Percentiles rank a stretch among this genome's conserved stretches.
phyloP scores from a whole-genome alignment of 169 alveolate species.

The Plasmodium gaboni region DNA sequence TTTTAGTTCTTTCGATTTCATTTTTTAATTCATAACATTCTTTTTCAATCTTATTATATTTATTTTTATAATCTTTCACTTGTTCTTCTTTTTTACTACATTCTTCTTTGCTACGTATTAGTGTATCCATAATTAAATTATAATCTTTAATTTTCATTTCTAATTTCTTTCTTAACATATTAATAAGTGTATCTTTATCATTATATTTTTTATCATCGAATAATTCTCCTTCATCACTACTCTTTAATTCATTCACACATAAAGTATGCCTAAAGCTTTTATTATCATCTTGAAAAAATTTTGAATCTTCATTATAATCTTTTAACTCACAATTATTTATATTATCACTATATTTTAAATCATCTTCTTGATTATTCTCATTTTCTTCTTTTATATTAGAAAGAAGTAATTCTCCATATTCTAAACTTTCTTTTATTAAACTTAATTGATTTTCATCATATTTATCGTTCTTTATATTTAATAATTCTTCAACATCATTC shows the following conservation, averaged over 20 bases:
- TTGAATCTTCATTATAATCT: background rate
- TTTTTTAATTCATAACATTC: conserved; percentile 30
- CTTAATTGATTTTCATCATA: no score
- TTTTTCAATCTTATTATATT: conserved; percentile 24
- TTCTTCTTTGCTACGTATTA: conserved; percentile 63
- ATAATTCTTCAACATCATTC: no score
- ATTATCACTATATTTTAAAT: background rate
- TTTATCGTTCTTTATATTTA: no score
- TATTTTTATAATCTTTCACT: conserved; percentile 23
- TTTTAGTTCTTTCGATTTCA: conserved; percentile 22
- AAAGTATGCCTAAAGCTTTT: conserved; percentile 13
- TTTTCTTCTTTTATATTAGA: no score
- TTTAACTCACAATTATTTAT: background rate
- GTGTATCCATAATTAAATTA: conserved; percentile 45
- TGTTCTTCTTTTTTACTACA: conserved; percentile 17
- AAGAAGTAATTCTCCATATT: background rate
- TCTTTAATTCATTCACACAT: conserved; percentile 49
- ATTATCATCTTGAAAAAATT: no score
- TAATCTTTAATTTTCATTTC: conserved; percentile 50
- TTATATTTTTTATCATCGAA: conserved; percentile 17
- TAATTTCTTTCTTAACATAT: conserved; percentile 32
- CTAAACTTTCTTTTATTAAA: no score
- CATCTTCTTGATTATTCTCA: background rate
- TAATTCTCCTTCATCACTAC: conserved; percentile 27
- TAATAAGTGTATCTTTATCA: conserved; percentile 41